phyloP scores from a whole-genome alignment of 2,329 filamentous ascomycete genomes.

The Pseudocercospora fuligena region DNA sequence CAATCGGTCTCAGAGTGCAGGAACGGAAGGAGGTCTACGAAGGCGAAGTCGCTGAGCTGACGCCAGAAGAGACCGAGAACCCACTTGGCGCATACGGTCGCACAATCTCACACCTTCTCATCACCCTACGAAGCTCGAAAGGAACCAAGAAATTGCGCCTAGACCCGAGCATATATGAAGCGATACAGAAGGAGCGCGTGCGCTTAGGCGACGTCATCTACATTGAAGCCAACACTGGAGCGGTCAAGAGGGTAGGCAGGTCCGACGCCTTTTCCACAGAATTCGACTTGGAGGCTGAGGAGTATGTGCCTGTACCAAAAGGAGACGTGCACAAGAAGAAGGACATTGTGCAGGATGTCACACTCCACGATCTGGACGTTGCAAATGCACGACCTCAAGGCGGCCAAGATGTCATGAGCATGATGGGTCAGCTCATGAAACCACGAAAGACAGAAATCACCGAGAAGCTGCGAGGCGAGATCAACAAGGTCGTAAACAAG shows the following conservation, averaged over 20 bases:
- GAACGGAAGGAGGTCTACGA: conserved; percentile 99
- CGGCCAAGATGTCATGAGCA: conserved; percentile 99
- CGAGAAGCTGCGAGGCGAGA: conserved; percentile 91
- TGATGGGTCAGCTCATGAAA: conserved; percentile 99
- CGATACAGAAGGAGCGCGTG: conserved; percentile 97
- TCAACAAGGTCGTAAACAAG: conserved; percentile 99
- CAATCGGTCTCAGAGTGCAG: conserved; percentile 93
- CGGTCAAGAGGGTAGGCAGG: conserved; percentile 93
- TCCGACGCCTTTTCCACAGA: conserved; percentile 98
- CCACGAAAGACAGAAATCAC: conserved; percentile 99
- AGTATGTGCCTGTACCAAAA: conserved; percentile 98
- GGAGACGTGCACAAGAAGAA: conserved; percentile 99
- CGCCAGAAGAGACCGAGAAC: conserved; percentile 97
- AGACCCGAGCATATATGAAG: conserved; percentile 98
- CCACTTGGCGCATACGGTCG: conserved; percentile 95
- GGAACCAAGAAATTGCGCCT: conserved; percentile 97
- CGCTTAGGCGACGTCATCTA: conserved; percentile 97
- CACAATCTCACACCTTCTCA: conserved; percentile 93
- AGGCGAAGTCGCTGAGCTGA: conserved; percentile 96
- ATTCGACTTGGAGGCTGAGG: conserved; percentile 97
- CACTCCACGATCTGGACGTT: conserved; percentile 93
- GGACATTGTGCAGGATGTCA: conserved; percentile 98
- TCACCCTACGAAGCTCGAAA: conserved; percentile 92
- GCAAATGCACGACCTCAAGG: conserved; percentile 95
- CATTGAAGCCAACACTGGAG: conserved; percentile 98